phyloP scores from a whole-genome alignment of 148 eudicot species.

The Rhododendron mucronatum region DNA sequence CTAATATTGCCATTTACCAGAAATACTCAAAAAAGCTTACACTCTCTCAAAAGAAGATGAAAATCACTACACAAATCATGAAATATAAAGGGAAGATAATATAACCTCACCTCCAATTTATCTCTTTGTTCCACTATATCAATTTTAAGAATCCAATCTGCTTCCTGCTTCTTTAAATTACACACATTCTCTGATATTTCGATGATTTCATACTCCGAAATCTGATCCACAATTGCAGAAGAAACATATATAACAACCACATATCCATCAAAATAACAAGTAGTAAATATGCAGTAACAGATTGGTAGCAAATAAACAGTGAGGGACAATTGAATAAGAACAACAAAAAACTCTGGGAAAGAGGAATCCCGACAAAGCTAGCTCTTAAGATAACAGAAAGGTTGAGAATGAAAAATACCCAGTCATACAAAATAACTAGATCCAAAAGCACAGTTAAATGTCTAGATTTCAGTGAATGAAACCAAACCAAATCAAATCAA shows the following conservation, averaged over 20 bases:
- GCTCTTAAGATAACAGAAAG: neutral
- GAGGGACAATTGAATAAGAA: neutral
- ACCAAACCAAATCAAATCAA: neutral
- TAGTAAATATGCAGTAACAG: neutral
- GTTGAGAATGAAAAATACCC: neutral
- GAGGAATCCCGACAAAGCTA: neutral
- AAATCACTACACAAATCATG: neutral
- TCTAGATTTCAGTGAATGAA: neutral
- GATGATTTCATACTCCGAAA: slow-evolving; percentile 80
- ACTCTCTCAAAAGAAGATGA: neutral
- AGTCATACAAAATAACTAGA: neutral
- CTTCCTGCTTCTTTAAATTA: slow-evolving; percentile 93
- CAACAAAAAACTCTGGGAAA: neutral
- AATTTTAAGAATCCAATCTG: slow-evolving; percentile 91
- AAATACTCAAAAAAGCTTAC: neutral
- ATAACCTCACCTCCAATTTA: slow-evolving; percentile 52
- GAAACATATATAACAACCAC: neutral
- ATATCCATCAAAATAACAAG: neutral
- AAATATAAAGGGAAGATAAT: neutral
- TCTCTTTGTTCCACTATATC: slow-evolving; percentile 86
- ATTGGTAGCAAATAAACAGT: neutral
- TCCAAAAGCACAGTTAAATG: neutral
- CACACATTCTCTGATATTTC: slow-evolving; percentile 90
- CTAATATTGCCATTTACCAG: neutral
- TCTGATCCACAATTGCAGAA: slow-evolving; percentile 31